Conservation (phyloP, 371 early-diverging fungal species). For the Vavraia culicis region DNA sequence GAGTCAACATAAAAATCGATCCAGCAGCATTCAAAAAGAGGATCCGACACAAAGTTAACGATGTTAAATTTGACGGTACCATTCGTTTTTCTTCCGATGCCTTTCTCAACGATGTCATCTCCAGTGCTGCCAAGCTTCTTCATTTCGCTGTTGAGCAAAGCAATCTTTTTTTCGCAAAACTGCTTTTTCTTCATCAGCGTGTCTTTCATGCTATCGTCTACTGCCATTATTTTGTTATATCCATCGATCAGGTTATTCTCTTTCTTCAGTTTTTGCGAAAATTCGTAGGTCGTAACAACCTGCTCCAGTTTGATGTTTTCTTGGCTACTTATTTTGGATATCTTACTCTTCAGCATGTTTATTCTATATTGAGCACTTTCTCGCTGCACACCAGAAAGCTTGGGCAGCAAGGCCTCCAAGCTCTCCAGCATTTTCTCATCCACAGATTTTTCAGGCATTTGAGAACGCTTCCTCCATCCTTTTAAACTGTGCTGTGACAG, state of each 20-base stretch:
- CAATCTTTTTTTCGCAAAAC: conserved; percentile 16
- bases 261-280: conserved; percentile 8
- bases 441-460: too few relatives aligned
- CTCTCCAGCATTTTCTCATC: too few relatives aligned
- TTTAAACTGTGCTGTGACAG: too few relatives aligned
- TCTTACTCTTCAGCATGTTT: too few relatives aligned
- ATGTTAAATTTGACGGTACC: conserved; percentile 5
- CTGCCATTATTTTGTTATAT: conserved; percentile 14
- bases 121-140: conserved; percentile 1
- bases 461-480: too few relatives aligned
- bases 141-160: conserved; percentile 18
- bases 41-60: conserved; percentile 4
- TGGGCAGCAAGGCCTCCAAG: too few relatives aligned
- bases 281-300: too few relatives aligned
- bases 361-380: too few relatives aligned
- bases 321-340: too few relatives aligned
- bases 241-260: conserved; percentile 32
- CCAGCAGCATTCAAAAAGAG: conserved; percentile 1
- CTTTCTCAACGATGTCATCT: conserved; percentile 1
- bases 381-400: too few relatives aligned
- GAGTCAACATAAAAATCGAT: conserved; percentile 14
- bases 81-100: background rate
- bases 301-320: too few relatives aligned
- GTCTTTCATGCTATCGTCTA: conserved; percentile 1
- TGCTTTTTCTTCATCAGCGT: conserved; percentile 4